Evolutionary conservation across 2,329 filamentous ascomycete species (phyloP).

Genomic region (Macrophomina phaseolina): DNA sequence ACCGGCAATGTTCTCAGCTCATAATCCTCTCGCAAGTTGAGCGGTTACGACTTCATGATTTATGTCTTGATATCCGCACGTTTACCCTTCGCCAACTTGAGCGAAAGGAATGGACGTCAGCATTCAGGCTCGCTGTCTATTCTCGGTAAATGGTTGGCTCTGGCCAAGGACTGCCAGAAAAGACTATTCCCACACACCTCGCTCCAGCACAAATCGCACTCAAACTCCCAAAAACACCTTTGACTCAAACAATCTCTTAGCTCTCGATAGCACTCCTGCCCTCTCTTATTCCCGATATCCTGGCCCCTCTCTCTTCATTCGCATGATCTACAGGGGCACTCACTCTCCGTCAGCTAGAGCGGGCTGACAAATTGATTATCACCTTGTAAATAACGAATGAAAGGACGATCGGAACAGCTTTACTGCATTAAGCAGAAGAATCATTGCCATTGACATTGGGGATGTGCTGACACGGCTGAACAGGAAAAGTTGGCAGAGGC

Average conservation of each 20-base stretch:
- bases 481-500: not conserved
- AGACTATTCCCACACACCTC: constrained; percentile 20
- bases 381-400: constrained; percentile 28
- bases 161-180: constrained; percentile 18
- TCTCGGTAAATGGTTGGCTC: constrained; percentile 15
- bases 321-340: constrained; percentile 28
- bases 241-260: constrained; percentile 27
- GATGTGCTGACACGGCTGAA: constrained; percentile 9
- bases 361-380: constrained; percentile 27
- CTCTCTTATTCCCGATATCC: constrained; percentile 26
- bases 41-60: constrained; percentile 51
- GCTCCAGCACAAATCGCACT: constrained; percentile 24
- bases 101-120: constrained; percentile 33
- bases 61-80: constrained; percentile 47
- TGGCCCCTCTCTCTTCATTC: constrained; percentile 27
- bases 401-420: constrained; percentile 23
- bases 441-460: not conserved
- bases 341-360: constrained; percentile 24
- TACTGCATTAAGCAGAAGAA: constrained; percentile 24
- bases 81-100: constrained; percentile 33
- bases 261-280: constrained; percentile 27
- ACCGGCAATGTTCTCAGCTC: constrained; percentile 40
- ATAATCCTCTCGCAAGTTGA: constrained; percentile 45
- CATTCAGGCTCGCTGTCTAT: constrained; percentile 35
- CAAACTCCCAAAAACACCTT: constrained; percentile 26